Base-by-base conservation (phyloP, 306 rosid species). In the Argentina anserina region DNA sequence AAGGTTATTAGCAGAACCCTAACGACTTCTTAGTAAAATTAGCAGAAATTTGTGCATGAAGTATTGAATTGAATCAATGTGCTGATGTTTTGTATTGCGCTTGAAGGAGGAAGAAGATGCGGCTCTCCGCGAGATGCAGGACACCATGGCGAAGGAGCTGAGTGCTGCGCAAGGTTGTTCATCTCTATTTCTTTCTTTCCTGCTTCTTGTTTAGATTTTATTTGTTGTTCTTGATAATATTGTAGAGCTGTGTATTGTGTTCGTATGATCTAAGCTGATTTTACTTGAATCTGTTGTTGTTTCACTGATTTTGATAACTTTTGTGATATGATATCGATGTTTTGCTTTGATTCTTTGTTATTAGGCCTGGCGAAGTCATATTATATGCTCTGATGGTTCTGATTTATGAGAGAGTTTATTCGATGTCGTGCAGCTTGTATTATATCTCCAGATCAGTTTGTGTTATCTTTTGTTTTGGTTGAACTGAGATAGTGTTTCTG, bases 111-210 rank as follows among this genome's bases (percentile, higher is more conserved):
- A 90, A 43, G 98, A 93, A 75, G 97, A 97, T 34, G 91, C 96
- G 13, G 98, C 96, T 59, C 96, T 93, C 46, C 96, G 97, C 20
- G 96, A 90, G 72, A 90, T 93, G 97, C 98, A 90, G 74, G 91
- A 96, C 49, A 87, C 88, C 83, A 93, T 87, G 34, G 97, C 90
- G 74, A 92, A 92, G 85, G 98, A 92, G 31, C 87, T 92, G 85
- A 97, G 91, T 49, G 85, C 89, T 25, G 91, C 86, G 79, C 98
- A 88, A 90, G 97, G 98, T 90, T 75, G 41, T 3, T 12, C 50
- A 23, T 21, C 23, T 28, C 23, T 17, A 2, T 43, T 29, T 9
- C 6, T 17, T 7, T 69, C 11, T 45, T 29, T 29, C 26, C 0
- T 14, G 55, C 7, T 46, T 46, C 7, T 6, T 46, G 21, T 4